phyloP scores from a whole-genome alignment of 1,284 basidiomycete genomes.

The Trichosporon sp. region DNA sequence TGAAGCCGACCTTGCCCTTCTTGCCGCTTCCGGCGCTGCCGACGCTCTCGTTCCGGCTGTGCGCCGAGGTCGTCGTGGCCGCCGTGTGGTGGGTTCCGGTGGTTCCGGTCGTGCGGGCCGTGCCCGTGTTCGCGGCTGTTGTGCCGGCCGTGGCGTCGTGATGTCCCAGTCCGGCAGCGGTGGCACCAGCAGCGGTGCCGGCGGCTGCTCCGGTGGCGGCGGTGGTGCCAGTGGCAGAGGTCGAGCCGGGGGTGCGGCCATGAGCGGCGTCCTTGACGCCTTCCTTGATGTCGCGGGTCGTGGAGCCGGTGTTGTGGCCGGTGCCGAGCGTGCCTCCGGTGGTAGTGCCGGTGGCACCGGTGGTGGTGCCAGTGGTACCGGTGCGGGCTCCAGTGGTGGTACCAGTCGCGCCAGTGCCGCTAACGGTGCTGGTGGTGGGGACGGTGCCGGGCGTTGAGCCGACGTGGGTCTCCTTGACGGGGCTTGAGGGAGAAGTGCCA shows the following conservation, averaged over 20 bases:
- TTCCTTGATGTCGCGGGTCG: background rate
- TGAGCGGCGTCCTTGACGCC: background rate
- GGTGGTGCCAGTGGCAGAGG: background rate
- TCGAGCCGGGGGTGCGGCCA: background rate
- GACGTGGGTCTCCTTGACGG: background rate
- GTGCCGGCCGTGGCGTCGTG: slow-evolving; percentile 26
- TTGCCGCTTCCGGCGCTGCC: slow-evolving; percentile 9
- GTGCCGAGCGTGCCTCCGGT: background rate
- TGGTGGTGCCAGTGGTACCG: background rate
- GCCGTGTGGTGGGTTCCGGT: background rate
- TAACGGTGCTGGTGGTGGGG: background rate
- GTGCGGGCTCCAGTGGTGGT: background rate
- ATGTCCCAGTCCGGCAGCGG: slow-evolving; percentile 22
- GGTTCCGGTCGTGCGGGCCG: slow-evolving; percentile 5
- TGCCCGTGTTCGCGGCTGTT: slow-evolving; percentile 27
- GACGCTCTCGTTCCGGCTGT: slow-evolving; percentile 7
- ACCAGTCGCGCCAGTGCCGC: background rate
- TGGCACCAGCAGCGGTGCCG: slow-evolving; percentile 7
- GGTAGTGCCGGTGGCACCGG: background rate
- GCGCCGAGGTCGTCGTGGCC: background rate
- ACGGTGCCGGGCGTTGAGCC: background rate
- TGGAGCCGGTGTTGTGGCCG: background rate
- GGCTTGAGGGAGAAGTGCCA: background rate
- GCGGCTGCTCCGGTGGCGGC: slow-evolving; percentile 30
- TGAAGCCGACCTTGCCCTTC: slow-evolving; percentile 30